Evolutionary conservation across 2,329 filamentous ascomycete genomes (phyloP).

Genomic region (Colletotrichum zoysiae): DNA sequence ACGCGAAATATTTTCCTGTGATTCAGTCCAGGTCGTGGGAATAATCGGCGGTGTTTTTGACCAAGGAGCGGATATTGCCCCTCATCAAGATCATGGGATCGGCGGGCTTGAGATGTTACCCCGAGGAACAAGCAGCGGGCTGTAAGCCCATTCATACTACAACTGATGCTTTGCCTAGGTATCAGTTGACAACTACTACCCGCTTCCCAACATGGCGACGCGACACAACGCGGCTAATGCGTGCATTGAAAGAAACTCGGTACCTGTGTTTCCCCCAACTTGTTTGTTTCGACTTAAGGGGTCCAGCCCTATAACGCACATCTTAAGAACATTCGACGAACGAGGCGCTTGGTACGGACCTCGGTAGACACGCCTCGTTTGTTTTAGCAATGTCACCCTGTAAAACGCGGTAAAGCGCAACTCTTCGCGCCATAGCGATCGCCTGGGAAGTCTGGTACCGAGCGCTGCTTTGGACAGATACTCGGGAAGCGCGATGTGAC

Average conservation of each 20-base stretch:
- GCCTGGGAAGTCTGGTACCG: conserved; percentile 9
- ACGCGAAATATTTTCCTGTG: neutral
- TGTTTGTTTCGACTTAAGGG: conserved; percentile 17
- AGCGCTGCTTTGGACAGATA: conserved; percentile 22
- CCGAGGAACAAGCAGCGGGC: neutral
- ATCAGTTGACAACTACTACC: neutral
- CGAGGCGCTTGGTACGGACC: neutral
- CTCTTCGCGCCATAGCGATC: neutral
- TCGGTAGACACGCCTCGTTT: conserved; percentile 2
- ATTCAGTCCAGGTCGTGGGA: neutral
- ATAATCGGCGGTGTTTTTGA: too few species aligned
- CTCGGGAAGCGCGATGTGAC: conserved; percentile 35
- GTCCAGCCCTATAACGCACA: conserved; percentile 46
- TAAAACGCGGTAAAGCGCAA: conserved; percentile 6
- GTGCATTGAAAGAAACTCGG: neutral
- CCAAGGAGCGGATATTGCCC: neutral
- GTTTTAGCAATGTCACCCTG: conserved; percentile 31
- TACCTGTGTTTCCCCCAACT: neutral
- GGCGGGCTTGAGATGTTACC: neutral
- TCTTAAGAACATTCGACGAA: conserved; percentile 47
- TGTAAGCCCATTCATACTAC: neutral
- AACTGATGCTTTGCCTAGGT: neutral
- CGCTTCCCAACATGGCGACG: neutral
- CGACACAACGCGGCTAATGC: neutral
- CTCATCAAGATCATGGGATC: neutral